Base-by-base conservation (phyloP, 306 rosid species). In the Urtica urens region DNA sequence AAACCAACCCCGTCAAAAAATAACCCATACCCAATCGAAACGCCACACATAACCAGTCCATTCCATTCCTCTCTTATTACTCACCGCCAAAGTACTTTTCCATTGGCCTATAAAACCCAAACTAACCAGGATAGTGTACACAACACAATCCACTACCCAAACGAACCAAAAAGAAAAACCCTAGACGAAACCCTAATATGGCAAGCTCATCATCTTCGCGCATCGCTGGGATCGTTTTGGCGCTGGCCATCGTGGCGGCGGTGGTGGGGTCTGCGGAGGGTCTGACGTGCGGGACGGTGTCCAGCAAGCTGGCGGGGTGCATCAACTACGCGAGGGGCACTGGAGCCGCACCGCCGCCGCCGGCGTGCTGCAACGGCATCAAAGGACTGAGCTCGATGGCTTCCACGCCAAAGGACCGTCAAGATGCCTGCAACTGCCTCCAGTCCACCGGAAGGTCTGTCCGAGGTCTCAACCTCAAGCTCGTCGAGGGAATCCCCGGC, bases 401-500 rank as follows among this genome's bases (percentile, higher is more conserved):
- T 7, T 28, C 5, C 28, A 59, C 51, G 26, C 48, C 72, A 1
- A 0, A 7, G 0, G 84, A 70, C 34, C 68, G 79, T 38, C 72
- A 50, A 55, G 0, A 5, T 0, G 58, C 29, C 1, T 84, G 83
- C 24, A 55, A 33, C 15, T 84, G 95, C 70, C 28, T 84, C 71
- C 69, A 80, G 38, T 16, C 58, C 0, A 38, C 60, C 4, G 43
- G 70, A 5, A 12, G 21, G 4, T 3, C 4, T 0, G 0, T 63
- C 12, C 10, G 15, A 0, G 39, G 59, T 9, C 21, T 77, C 26
- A 59, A 59, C 16, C 1, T 12, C 6, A 1, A 0, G 7, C 10
- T 14, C 11, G 77, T 65, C 0, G 72, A 43, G 2, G 2, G 41
- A 14, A 75, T 71, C 25, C 88, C 85, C 0, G 16, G 9, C 12